Base-by-base conservation (phyloP, 805 yeast species). In the Vanderwaltozyma polyspora region DNA sequence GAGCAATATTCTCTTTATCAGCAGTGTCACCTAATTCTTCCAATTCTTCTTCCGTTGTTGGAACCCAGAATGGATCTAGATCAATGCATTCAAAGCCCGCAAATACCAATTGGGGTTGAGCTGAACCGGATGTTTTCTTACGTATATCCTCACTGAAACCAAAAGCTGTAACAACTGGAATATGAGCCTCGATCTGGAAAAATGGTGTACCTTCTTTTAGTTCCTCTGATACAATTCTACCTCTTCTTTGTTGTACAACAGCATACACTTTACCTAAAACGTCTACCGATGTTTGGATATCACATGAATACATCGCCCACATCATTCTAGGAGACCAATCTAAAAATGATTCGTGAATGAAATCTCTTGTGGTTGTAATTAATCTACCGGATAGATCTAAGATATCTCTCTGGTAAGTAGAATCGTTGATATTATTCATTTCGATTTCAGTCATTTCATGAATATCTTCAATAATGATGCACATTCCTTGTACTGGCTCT, bases 191-290 rank as follows among this genome's bases (percentile, higher is more conserved):
- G 37, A 91, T 74, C 19, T 82, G 82, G 66, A 91, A 91, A 48
- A 89, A 86, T 15, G 97, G 95, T 0, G 98, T 91, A 8, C 99
- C 99, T 55, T 91, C 98, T 51, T 91, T 87, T 84, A 91, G 76
- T 54, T 91, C 98, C 58, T 91, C 99, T 4, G 86, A 73, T 2
- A 79, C 70, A 36, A 91, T 82, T 33, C 72, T 63, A 19, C 99
- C 99, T 26, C 82, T 78, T 49, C 95, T 70, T 48, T 75, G 75
- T 43, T 93, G 95, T 17, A 91, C 84, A 14, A 89, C 97, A 0
- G 86, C 91, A 52, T 91, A 91, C 0, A 91, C 97, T 53, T 83
- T 85, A 28, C 99, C 98, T 34, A 91, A 64, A 0, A 85, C 96
- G 43, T 91, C 98, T 0, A 95, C 75, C 2, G 94, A 72, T 0